Base-by-base conservation (phyloP, 306 rosid genomes). In the Quercus suber region DNA sequence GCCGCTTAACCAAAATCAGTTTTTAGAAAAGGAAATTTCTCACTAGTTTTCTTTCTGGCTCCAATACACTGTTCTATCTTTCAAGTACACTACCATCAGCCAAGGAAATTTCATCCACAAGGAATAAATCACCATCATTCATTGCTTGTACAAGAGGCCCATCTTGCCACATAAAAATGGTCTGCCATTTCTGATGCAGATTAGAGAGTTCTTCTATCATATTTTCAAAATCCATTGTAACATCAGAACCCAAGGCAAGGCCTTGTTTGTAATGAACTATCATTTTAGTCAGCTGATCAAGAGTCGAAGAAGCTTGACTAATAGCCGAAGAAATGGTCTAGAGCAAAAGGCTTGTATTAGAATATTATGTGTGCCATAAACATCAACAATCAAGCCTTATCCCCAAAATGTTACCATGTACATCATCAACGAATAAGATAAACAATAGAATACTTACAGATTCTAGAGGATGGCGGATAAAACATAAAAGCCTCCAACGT, bases 51-150 rank as follows among this genome's bases (percentile, higher is more conserved):
- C 97, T 88, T 80, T 94, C 99, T 56, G 92, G 93, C 88, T 94
- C 99, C 89, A 94, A 79, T 71, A 91, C 99, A 77, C 99, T 94
- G 76, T 94, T 94, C 87, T 92, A 77, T 84, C 99, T 92, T 87
- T 94, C 99, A 52, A 94, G 97, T 52, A 94, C 99, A 69, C 99
- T 94, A 87, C 92, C 99, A 87, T 94, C 97, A 55, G 99, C 97
- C 90, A 94, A 88, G 49, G 97, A 92, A 82, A 94, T 92, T 84
- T 94, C 99, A 87, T 94, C 99, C 52, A 89, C 89, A 30, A 94
- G 93, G 83, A 91, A 90, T 43, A 91, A 89, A 79, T 94, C 95
- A 77, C 97, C 99, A 18, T 85, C 85, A 84, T 72, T 87, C 99
- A 91, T 94, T 79, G 99, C 97, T 79, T 81, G 85, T 60, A 94